Evolutionary conservation across 2,329 filamentous ascomycete genomes (phyloP), one percentile per base, ranked within the genome.

Genomic region (Talaromyces marneffei): DNA sequence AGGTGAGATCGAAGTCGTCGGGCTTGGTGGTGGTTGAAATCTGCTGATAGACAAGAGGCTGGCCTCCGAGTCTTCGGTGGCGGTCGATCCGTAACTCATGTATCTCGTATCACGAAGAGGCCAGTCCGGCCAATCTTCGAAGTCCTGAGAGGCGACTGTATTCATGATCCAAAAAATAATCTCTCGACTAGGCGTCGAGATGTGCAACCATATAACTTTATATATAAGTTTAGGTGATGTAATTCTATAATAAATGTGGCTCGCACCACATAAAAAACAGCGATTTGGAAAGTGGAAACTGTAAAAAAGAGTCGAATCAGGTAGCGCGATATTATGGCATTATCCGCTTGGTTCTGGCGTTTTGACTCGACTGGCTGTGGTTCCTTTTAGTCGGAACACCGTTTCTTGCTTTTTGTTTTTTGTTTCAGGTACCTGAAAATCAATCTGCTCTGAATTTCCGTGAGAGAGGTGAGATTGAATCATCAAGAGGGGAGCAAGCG

Each of bases 111-210:
- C 61, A 23, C 63, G 68, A 59, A 70, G 66, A 55, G 68, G 68
- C 71, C 72, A 74, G 59, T 74, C 71, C 27, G 66, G 65, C 31
- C 65, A 67, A 20, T 73, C 71, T 57, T 63, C 61, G 20, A 63
- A 63, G 27, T 63, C 61, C 20, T 56, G 61, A 23, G 61, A 42
- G 66, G 57, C 50, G 64, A 71, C 65, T 61, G 60, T 64, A 65
- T 64, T 65, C 69, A 68, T 67, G 33, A 29, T 35, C 35, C 12
- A 20, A 25, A 4, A 10, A 35, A 20, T 18, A 39, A 29, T 27
- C 20, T 29, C 35, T 55, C 52, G 33, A 40, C 31, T n/a, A 4
- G 33, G n/a, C 10, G 52, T 52, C 29, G 29, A 52, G 52, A 40
- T n/a, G 31, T 33, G 20, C 31, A 55, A 55, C 12, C 33, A 29